Base-by-base conservation (phyloP, 2,329 filamentous ascomycete species). In the Arthroderma uncinatum region DNA sequence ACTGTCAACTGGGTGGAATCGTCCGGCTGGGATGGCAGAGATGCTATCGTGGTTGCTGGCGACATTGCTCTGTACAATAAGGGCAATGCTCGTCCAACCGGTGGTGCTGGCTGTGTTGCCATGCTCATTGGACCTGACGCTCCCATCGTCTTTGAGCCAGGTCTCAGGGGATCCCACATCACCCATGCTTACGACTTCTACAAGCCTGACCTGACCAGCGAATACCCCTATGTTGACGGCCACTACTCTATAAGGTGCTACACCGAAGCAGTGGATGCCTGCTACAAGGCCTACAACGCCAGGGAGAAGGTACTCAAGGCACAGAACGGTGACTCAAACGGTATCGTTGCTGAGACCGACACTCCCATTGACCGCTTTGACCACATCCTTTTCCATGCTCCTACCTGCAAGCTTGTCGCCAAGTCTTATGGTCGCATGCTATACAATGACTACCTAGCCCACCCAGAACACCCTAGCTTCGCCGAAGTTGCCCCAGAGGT, bases 141-240 rank as follows among this genome's bases (percentile, higher is more conserved):
- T 48, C 85, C 86, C 55, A 73, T 90, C 60, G 85, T 83, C 59
- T 74, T 84, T 60, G 86, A 89, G 73, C 82, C 86, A 40, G 88
- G 88, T 69, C 80, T 89, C 68, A 82, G 86, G 64, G 86, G 85
- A 67, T 82, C 78, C 64, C 87, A 86, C 77, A 88, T 89, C 85
- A 89, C 74, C 81, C 83, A 66, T 88, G 85, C 84, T 66, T 93
- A 89, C 73, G 86, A 90, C 73, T 90, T 90, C 70, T 90, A 89
- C 81, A 90, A 89, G 81, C 85, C 86, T 65, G 86, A 90, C 73
- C 77, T 89, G 62, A 85, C 85, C 67, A 87, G 83, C 78, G 86
- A 90, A 75, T 89, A 90, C 75, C 86, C 86, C 59, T 83, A 86
- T 69, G 86, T 90, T 58, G 86, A 90, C 66, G 86, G 86, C 58